phyloP scores from a whole-genome alignment of 1,139 yeast species.

The Candida sp. region DNA sequence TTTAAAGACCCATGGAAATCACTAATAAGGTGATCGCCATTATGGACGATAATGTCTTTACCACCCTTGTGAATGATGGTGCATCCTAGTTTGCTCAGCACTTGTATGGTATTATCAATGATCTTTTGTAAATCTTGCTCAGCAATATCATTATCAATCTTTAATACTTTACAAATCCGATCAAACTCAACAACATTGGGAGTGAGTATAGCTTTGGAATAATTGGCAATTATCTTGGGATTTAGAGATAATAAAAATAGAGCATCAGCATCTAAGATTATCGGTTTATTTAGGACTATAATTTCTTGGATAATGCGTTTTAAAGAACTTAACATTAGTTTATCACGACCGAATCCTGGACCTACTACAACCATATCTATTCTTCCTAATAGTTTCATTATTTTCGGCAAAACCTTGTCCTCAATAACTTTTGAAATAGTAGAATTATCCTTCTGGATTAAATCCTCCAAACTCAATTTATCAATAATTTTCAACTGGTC shows the following conservation, averaged over 20 bases:
- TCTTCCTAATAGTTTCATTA: conserved; percentile 52
- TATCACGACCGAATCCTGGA: conserved; percentile 91
- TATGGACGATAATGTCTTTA: conserved; percentile 57
- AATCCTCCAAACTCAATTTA: conserved; percentile 16
- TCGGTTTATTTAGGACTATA: conserved; percentile 51
- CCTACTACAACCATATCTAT: conserved; percentile 86
- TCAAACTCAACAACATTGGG: conserved; percentile 88
- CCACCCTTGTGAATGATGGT: conserved; percentile 72
- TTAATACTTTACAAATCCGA: conserved; percentile 50
- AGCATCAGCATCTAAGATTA: conserved; percentile 90
- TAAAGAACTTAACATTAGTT: conserved; percentile 59
- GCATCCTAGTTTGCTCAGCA: conserved; percentile 60
- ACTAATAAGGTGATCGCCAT: conserved; percentile 31
- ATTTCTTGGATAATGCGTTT: conserved; percentile 56
- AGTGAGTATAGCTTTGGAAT: conserved; percentile 63
- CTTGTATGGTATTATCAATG: conserved; percentile 27
- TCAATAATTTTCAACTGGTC: conserved; percentile 14
- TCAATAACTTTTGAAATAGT: conserved; percentile 32
- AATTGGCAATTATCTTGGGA: conserved; percentile 52
- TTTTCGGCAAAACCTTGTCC: conserved; percentile 50
- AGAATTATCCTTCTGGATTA: conserved; percentile 13
- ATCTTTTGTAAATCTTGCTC: conserved; percentile 12
- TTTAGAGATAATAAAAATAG: conserved; percentile 57
- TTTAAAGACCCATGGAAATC: conserved; percentile 54
- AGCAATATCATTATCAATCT: conserved; percentile 27